Percentiles rank a stretch among this genome's conserved stretches.
phyloP scores from a whole-genome alignment of 1,139 yeast species.

The Suhomyces anneliseae region DNA sequence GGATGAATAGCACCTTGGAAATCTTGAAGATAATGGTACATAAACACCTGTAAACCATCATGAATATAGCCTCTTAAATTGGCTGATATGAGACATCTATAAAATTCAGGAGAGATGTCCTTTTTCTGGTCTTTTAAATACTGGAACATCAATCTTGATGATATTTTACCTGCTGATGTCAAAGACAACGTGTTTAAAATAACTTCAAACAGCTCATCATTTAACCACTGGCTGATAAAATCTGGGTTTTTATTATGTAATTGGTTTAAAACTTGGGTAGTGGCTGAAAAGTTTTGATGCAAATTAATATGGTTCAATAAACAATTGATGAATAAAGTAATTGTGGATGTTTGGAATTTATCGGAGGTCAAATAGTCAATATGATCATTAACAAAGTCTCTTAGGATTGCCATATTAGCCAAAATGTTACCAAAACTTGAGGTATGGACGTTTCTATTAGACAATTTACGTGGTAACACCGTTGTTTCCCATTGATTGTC shows the following conservation, averaged over 20 bases:
- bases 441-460: constrained; percentile 23
- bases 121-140: constrained; percentile 17
- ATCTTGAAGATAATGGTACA: constrained; percentile 27
- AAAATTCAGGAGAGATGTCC: constrained; percentile 17
- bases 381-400: constrained; percentile 27
- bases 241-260: constrained; percentile 21
- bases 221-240: constrained; percentile 25
- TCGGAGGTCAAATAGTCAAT: constrained; percentile 22
- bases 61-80: constrained; percentile 25
- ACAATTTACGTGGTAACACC: constrained; percentile 19
- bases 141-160: constrained; percentile 26
- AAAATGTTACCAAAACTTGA: constrained; percentile 34
- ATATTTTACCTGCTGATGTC: constrained; percentile 30
- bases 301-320: constrained; percentile 36
- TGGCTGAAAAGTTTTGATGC: constrained; percentile 39
- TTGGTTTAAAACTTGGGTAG: constrained; percentile 23
- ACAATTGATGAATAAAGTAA: constrained; percentile 37
- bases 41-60: constrained; percentile 28
- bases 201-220: constrained; percentile 33
- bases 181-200: constrained; percentile 29
- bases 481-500: constrained; percentile 13
- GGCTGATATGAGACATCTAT: constrained; percentile 27
- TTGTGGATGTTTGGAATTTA: constrained; percentile 21
- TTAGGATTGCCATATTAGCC: constrained; percentile 29
- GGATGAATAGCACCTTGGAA: constrained; percentile 14